Percentiles rank a stretch among this genome's conserved stretches.
These are phyloP conservation scores for Basipetospora sp. DNA, from an alignment of 2,329 filamentous ascomycete genomes.

Conservation along the genomic window DNA sequence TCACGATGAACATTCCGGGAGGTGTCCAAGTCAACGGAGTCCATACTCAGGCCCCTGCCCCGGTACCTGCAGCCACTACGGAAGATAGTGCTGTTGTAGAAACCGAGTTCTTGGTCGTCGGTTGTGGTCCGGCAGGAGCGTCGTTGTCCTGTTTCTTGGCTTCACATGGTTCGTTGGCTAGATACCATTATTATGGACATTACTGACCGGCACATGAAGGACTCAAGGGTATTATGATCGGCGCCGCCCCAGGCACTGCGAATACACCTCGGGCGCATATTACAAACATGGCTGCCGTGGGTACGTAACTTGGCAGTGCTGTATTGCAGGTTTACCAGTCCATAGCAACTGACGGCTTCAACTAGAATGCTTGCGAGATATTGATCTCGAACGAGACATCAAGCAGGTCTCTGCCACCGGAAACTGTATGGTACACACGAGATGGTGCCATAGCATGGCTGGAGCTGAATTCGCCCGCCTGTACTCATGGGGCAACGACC, in stretches of 20 bases:
- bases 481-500: constrained; percentile 36
- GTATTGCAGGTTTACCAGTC: no score
- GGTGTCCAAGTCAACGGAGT: not conserved
- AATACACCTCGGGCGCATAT: constrained; percentile 46
- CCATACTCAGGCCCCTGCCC: no score
- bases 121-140: constrained; percentile 39
- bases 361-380: constrained; percentile 36
- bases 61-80: not conserved
- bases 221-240: constrained; percentile 38
- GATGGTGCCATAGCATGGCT: constrained; percentile 38
- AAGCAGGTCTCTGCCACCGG: constrained; percentile 21
- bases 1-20: no score
- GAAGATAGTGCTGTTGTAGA: constrained; percentile 12
- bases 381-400: constrained; percentile 30
- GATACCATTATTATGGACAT: not conserved
- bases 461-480: constrained; percentile 36
- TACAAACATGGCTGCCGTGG: constrained; percentile 41
- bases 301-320: no score
- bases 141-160: constrained; percentile 38
- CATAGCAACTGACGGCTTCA: no score
- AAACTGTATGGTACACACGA: constrained; percentile 31
- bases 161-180: constrained; percentile 24
- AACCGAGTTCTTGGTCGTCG: constrained; percentile 34
- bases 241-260: constrained; percentile 32
- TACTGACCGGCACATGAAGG: constrained; percentile 15